These are phyloP conservation scores for Chenopodium formosanum DNA, from an alignment of 148 eudicot species.

Conservation along the genomic window DNA sequence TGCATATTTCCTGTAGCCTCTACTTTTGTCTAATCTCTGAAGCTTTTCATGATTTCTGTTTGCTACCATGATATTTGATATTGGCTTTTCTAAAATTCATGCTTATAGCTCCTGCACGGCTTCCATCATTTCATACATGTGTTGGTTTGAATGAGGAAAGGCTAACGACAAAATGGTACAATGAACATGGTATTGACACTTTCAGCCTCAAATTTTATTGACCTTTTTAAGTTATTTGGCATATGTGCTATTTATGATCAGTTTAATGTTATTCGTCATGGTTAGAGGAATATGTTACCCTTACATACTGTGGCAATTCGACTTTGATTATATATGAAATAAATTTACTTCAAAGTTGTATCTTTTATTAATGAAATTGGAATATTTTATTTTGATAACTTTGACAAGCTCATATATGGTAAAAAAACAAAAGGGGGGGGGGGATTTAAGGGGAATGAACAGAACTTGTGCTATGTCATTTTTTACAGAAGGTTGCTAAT, in stretches of 20 bases:
- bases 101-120: slow-evolving; percentile 83
- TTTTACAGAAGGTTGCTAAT: neutral
- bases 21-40: neutral
- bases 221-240: neutral
- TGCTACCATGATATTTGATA: neutral
- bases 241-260: neutral
- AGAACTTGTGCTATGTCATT: neutral
- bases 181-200: slow-evolving; percentile 76
- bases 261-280: neutral
- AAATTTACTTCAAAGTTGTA: neutral
- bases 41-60: neutral
- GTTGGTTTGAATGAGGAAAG: slow-evolving; percentile 89
- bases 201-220: slow-evolving; percentile 5
- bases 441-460: no score
- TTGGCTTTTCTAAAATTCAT: slow-evolving; percentile 1
- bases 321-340: neutral
- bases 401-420: neutral
- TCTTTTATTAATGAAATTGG: neutral
- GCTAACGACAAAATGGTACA: slow-evolving; percentile 91
- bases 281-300: neutral
- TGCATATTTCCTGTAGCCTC: neutral
- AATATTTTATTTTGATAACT: neutral
- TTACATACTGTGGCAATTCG: neutral
- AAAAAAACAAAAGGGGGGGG: neutral
- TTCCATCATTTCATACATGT: slow-evolving; percentile 95